These are phyloP conservation scores for Metahyphopichia silvanorum DNA, from an alignment of 805 yeast genomes.

Conservation along the genomic window DNA sequence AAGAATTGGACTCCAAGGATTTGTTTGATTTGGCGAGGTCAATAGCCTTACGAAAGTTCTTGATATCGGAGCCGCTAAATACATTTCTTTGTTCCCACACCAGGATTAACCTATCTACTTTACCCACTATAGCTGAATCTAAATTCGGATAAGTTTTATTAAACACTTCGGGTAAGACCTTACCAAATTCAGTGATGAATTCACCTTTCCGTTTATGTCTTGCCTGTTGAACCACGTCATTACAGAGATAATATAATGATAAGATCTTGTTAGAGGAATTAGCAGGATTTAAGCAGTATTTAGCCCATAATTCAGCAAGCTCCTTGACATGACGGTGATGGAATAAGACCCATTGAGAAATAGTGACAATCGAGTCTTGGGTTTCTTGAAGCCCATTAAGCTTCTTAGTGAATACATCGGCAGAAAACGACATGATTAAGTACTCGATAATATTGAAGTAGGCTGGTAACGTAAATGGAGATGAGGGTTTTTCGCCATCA, in stretches of 20 bases:
- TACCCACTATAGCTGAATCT: conserved; percentile 39
- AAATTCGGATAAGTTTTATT: conserved; percentile 24
- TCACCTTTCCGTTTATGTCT: conserved; percentile 58
- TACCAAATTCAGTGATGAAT: conserved; percentile 56
- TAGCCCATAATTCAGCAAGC: conserved; percentile 34
- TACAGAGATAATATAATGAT: conserved; percentile 65
- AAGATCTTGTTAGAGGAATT: conserved; percentile 37
- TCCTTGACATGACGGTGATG: conserved; percentile 40
- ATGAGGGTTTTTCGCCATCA: too few species aligned
- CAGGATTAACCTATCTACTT: conserved; percentile 47
- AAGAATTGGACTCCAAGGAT: background rate
- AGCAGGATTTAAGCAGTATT: conserved; percentile 15
- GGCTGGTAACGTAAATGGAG: too few species aligned
- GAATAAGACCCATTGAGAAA: conserved; percentile 45
- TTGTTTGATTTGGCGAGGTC: conserved; percentile 11
- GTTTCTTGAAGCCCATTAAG: conserved; percentile 39
- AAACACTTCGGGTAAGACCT: conserved; percentile 43
- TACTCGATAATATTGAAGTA: too few species aligned
- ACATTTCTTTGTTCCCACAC: conserved; percentile 59
- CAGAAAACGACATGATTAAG: conserved; percentile 45
- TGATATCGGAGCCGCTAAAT: conserved; percentile 29
- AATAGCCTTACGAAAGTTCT: conserved; percentile 22
- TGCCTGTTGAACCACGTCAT: conserved; percentile 80
- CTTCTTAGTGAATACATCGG: conserved; percentile 31
- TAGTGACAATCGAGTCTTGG: conserved; percentile 44